These are phyloP conservation scores for Sporisorium reilianum DNA, from an alignment of 1,284 basidiomycete genomes.

Conservation along the genomic window DNA sequence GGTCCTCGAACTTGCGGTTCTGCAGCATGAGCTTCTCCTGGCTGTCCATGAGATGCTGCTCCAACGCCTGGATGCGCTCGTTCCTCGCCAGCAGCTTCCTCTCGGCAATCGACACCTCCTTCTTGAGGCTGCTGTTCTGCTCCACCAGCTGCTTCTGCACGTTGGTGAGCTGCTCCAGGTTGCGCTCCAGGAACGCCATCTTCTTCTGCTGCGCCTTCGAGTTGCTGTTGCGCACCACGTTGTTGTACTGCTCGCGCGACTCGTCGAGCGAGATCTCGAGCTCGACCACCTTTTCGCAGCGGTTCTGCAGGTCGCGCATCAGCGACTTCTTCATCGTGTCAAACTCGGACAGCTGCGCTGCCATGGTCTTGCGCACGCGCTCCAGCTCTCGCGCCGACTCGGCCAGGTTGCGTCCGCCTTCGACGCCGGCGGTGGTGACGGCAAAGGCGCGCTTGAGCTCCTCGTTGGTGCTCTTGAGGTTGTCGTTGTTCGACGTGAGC, in stretches of 20 bases:
- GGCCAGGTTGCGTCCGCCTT: slow-evolving; percentile 94
- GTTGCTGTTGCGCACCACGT: slow-evolving; percentile 96
- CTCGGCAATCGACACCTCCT: slow-evolving; percentile 96
- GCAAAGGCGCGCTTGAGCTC: slow-evolving; percentile 90
- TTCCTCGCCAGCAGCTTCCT: slow-evolving; percentile 94
- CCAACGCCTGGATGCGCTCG: slow-evolving; percentile 86
- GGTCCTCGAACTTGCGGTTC: slow-evolving; percentile 94
- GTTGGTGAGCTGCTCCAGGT: slow-evolving; percentile 91
- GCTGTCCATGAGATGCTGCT: slow-evolving; percentile 89
- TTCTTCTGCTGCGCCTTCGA: slow-evolving; percentile 98
- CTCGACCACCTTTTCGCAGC: slow-evolving; percentile 99
- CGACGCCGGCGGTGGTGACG: slow-evolving; percentile 93
- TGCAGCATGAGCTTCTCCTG: slow-evolving; percentile 89
- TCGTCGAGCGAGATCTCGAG: slow-evolving; percentile 99
- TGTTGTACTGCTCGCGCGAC: slow-evolving; percentile 98
- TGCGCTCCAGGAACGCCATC: slow-evolving; percentile 98
- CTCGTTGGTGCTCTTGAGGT: slow-evolving; percentile 94
- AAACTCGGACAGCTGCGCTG: slow-evolving; percentile 96
- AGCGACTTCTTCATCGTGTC: slow-evolving; percentile 98
- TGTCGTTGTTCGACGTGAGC: slow-evolving; percentile 87
- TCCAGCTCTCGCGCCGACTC: slow-evolving; percentile 90
- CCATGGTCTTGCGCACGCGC: slow-evolving; percentile 94
- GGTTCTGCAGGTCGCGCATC: slow-evolving; percentile 98
- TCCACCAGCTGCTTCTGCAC: slow-evolving; percentile 99
- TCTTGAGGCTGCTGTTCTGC: slow-evolving; percentile 97